These are phyloP conservation scores for Xylariaceae sp. DNA, from an alignment of 2,329 filamentous ascomycete genomes.

Conservation along the genomic window DNA sequence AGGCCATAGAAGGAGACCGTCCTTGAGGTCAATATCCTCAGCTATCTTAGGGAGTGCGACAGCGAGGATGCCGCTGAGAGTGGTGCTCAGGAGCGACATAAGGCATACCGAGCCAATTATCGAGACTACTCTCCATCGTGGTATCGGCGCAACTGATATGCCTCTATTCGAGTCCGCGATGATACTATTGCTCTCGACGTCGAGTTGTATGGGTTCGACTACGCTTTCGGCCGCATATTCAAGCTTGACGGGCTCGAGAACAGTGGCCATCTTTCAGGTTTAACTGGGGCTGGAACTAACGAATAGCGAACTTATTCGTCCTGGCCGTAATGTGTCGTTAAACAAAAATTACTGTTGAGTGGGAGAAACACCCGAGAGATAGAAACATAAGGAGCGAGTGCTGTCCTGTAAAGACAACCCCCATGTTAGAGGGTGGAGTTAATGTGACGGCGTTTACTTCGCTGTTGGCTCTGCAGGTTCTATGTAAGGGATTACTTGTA, in stretches of 20 bases:
- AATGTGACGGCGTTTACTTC: too few species aligned
- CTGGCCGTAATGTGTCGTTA: too few species aligned
- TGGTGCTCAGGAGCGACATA: not conserved
- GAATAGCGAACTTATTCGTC: too few species aligned
- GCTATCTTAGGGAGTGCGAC: not conserved
- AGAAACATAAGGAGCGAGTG: too few species aligned
- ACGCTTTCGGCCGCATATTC: not conserved
- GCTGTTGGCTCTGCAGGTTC: too few species aligned
- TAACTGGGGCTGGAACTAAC: not conserved
- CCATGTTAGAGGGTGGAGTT: too few species aligned
- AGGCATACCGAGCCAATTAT: not conserved
- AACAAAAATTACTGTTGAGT: too few species aligned
- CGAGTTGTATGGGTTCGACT: not conserved
- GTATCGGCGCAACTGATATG: not conserved
- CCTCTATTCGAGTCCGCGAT: not conserved
- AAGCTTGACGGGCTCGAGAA: not conserved
- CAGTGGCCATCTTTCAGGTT: not conserved
- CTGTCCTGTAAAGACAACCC: too few species aligned
- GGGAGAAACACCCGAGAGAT: too few species aligned
- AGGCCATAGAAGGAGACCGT: not conserved
- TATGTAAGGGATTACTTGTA: too few species aligned
- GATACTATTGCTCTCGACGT: not conserved
- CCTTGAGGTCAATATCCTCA: not conserved
- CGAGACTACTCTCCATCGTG: not conserved
- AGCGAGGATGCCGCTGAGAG: not conserved